These are phyloP conservation scores for Naganishia onofrii DNA, from an alignment of 768 basidiomycete genomes.

Conservation along the genomic window DNA sequence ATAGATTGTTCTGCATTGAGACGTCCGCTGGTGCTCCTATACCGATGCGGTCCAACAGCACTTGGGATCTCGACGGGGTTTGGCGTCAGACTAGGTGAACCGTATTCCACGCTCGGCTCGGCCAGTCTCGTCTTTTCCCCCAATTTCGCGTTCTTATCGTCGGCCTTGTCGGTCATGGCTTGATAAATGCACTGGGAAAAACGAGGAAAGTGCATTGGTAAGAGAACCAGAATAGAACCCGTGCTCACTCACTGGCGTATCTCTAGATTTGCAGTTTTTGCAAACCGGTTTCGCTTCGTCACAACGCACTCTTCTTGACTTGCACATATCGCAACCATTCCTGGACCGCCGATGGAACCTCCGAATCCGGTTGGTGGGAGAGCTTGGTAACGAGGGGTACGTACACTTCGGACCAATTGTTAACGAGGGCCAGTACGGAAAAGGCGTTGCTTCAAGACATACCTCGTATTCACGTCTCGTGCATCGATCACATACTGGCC, in stretches of 20 bases:
- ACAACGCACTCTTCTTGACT: constrained; percentile 12
- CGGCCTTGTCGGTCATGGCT: not conserved
- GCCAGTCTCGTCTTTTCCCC: not conserved
- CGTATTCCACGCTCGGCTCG: not conserved
- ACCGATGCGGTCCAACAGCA: not conserved
- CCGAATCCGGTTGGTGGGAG: not conserved
- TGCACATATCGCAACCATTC: constrained; percentile 18
- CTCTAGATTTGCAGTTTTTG: constrained; percentile 10
- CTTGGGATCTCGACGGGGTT: not conserved
- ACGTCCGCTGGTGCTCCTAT: not conserved
- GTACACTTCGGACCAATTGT: not conserved
- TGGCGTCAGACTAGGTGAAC: not conserved
- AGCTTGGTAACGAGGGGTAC: not conserved
- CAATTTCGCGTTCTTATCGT: not conserved
- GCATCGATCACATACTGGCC: constrained; percentile 14
- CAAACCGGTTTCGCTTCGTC: constrained; percentile 21
- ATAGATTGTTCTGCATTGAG: not conserved
- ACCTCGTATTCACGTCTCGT: constrained; percentile 4
- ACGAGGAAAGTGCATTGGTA: not conserved
- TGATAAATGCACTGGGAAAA: not conserved
- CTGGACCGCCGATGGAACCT: constrained; percentile 21
- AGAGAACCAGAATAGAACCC: too few species aligned
- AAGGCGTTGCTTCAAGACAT: not conserved
- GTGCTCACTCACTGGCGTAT: not conserved
- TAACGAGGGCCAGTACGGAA: not conserved